Conservation (phyloP, 2,329 filamentous ascomycete genomes). For the Colletotrichum acutatum region DNA sequence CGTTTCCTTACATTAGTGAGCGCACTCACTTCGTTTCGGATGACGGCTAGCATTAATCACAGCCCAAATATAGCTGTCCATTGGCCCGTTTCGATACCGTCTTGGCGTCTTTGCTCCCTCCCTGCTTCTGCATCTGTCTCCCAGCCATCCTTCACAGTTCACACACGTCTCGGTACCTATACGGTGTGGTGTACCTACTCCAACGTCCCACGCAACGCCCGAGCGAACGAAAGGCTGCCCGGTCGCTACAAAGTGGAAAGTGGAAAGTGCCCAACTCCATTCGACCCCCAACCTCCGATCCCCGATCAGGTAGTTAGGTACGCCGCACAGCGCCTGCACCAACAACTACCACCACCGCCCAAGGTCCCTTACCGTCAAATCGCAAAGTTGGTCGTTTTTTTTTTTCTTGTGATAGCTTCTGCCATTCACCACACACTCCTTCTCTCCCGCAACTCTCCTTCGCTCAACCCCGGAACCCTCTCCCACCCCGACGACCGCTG, state of each 20-base stretch:
- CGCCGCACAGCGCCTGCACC: not conserved
- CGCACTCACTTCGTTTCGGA: slow-evolving; percentile 19
- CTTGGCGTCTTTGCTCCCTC: not conserved
- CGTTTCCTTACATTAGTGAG: too few relatives aligned
- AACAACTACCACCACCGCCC: not conserved
- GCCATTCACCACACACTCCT: slow-evolving; percentile 1
- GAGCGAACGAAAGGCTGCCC: not conserved
- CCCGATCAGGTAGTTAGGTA: slow-evolving; percentile 16
- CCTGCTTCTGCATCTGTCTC: not conserved
- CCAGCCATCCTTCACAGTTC: not conserved
- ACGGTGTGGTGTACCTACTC: not conserved
- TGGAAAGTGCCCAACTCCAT: slow-evolving; percentile 19
- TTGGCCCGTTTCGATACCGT: slow-evolving; percentile 21
- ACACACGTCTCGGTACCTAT: slow-evolving; percentile 3
- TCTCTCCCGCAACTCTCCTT: not conserved
- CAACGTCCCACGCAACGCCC: not conserved
- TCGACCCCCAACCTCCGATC: slow-evolving; percentile 34
- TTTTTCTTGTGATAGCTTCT: slow-evolving; percentile 21
- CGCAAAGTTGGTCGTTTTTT: slow-evolving; percentile 22
- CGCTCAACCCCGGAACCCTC: not conserved
- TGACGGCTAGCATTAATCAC: slow-evolving; percentile 28
- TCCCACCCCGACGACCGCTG: not conserved
- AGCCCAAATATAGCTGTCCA: slow-evolving; percentile 28
- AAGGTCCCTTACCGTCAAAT: not conserved
- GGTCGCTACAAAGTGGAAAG: not conserved